Evolutionary conservation across 2,329 filamentous ascomycete species (phyloP).

Genomic region (Colletotrichum limetticola): DNA sequence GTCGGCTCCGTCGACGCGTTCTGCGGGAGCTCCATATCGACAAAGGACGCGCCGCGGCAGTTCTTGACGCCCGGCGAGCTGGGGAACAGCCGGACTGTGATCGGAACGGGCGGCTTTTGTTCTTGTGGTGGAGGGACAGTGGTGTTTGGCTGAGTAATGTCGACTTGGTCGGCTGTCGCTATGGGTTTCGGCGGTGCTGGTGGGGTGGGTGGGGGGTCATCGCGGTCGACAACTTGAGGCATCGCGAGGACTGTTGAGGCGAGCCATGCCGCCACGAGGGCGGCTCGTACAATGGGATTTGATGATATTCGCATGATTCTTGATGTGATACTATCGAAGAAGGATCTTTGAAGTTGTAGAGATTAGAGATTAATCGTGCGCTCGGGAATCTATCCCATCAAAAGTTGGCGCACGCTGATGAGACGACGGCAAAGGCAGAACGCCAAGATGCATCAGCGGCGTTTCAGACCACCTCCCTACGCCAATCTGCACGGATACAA

Average conservation of each 20-base stretch:
- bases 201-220: constrained; percentile 11
- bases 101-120: constrained; percentile 19
- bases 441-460: constrained; percentile 27
- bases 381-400: neutral
- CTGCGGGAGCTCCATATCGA: constrained; percentile 7
- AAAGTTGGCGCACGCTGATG: neutral
- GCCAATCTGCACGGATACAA: neutral
- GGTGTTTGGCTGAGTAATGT: constrained; percentile 10
- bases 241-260: constrained; percentile 13
- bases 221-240: constrained; percentile 21
- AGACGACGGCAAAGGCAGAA: neutral
- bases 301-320: constrained; percentile 24
- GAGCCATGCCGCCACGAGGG: constrained; percentile 8
- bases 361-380: neutral
- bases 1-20: constrained; percentile 16
- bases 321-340: too few species aligned
- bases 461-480: constrained; percentile 21
- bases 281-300: neutral
- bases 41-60: constrained; percentile 25
- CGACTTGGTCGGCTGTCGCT: constrained; percentile 24
- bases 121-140: neutral
- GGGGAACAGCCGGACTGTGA: constrained; percentile 25
- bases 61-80: constrained; percentile 26
- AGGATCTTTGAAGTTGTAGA: neutral
- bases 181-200: neutral